Evolutionary conservation across 2,329 filamentous ascomycete genomes (phyloP).

Genomic region (Aspergillus sclerotialis): DNA sequence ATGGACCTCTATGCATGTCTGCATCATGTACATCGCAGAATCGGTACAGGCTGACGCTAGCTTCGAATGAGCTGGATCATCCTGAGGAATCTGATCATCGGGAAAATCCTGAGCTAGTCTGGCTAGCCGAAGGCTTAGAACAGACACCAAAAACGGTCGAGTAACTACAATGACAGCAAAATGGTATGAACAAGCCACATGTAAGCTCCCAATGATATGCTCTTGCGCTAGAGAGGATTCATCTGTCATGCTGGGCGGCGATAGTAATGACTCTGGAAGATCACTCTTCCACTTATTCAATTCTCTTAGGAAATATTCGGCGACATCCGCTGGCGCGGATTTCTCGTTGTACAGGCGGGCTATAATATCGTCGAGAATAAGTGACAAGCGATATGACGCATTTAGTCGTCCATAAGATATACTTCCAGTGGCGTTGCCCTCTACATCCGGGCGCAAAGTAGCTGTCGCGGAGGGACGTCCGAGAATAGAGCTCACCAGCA

Average conservation of each 20-base stretch:
- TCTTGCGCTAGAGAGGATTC: constrained; percentile 18
- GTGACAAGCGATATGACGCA: constrained; percentile 37
- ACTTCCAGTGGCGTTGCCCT: too few relatives aligned
- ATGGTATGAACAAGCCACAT: constrained; percentile 53
- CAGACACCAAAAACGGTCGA: constrained; percentile 48
- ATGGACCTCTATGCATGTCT: constrained; percentile 46
- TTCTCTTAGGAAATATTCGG: constrained; percentile 36
- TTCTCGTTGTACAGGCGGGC: constrained; percentile 37
- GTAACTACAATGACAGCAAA: constrained; percentile 53
- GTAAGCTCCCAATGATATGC: constrained; percentile 43
- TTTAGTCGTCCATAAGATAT: too few relatives aligned
- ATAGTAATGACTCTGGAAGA: constrained; percentile 32
- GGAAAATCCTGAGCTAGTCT: constrained; percentile 17
- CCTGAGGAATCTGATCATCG: constrained; percentile 11
- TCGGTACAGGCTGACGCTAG: constrained; percentile 51
- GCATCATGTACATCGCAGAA: constrained; percentile 49
- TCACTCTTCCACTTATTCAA: constrained; percentile 42
- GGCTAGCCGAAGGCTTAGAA: constrained; percentile 36
- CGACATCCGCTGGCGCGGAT: constrained; percentile 21
- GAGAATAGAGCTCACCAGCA: constrained; percentile 43
- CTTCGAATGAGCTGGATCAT: constrained; percentile 23
- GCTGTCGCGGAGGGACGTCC: constrained; percentile 35
- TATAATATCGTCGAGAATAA: constrained; percentile 41
- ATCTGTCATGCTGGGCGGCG: constrained; percentile 10
- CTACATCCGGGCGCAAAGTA: constrained; percentile 20